Percentiles rank a stretch among this genome's conserved stretches.
phyloP scores from a whole-genome alignment of 2,329 filamentous ascomycete species.

The Paecilomyces sp. region DNA sequence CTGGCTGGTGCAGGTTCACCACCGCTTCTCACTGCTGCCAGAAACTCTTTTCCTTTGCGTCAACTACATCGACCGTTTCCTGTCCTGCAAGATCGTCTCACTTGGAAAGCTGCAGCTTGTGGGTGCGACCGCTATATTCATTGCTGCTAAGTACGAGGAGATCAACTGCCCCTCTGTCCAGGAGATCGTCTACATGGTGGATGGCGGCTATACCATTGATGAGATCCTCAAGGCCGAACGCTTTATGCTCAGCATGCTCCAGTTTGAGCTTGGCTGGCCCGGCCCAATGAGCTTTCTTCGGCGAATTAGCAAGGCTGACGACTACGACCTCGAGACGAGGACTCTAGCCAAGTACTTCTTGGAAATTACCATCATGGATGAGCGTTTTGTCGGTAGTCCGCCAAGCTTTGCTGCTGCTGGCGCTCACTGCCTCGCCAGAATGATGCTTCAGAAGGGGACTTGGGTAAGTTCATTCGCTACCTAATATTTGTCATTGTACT shows the following conservation, averaged over 20 bases:
- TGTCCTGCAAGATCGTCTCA: conserved; percentile 90
- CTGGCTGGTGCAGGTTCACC: conserved; percentile 95
- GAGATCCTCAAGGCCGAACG: conserved; percentile 96
- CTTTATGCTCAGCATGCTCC: conserved; percentile 95
- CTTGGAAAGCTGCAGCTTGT: conserved; percentile 92
- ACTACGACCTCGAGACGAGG: conserved; percentile 91
- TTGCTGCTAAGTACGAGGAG: conserved; percentile 97
- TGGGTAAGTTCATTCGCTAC: conserved; percentile 63
- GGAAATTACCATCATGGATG: conserved; percentile 95
- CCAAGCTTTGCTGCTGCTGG: conserved; percentile 88
- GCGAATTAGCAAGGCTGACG: conserved; percentile 95
- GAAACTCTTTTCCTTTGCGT: conserved; percentile 92
- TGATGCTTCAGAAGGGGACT: conserved; percentile 83
- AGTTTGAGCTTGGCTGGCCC: conserved; percentile 96
- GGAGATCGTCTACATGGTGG: conserved; percentile 98
- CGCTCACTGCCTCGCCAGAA: conserved; percentile 81
- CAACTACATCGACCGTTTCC: conserved; percentile 96
- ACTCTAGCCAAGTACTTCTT: conserved; percentile 97
- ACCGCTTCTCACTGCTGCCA: conserved; percentile 80
- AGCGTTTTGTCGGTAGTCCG: conserved; percentile 86
- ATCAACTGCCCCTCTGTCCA: conserved; percentile 94
- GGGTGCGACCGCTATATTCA: conserved; percentile 88
- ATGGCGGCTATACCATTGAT: conserved; percentile 77
- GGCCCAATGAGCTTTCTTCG: conserved; percentile 97
- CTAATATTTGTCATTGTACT: neutral